Percentiles rank a stretch among this genome's conserved stretches.
phyloP scores from a whole-genome alignment of 371 early-diverging fungal genomes.

The Mortierella sp. region DNA sequence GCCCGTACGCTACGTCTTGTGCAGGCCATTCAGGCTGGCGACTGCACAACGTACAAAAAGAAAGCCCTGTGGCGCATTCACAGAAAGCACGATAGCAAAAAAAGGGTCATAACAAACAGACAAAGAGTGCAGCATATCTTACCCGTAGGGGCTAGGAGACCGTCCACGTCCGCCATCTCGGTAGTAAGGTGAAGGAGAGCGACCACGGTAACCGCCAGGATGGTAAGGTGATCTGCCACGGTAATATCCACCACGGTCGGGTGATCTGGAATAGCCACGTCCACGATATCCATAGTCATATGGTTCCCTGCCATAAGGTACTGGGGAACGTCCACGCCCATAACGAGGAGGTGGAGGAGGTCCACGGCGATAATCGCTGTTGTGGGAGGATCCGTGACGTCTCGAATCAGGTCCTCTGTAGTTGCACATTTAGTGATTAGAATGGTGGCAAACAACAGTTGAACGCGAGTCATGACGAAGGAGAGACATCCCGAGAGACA shows the following conservation, averaged over 20 bases:
- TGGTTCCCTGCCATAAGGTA: constrained; percentile 44
- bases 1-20: too few species aligned
- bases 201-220: constrained; percentile 52
- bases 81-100: not conserved
- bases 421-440: too few species aligned
- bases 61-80: not conserved
- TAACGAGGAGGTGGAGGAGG: constrained; percentile 55
- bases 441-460: not conserved
- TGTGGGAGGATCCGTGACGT: constrained; percentile 22
- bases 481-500: too few species aligned
- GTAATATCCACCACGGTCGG: constrained; percentile 49
- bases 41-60: too few species aligned
- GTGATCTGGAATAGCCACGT: constrained; percentile 59
- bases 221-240: constrained; percentile 50
- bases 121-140: constrained; percentile 9
- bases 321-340: constrained; percentile 54
- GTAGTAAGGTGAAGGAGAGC: constrained; percentile 58
- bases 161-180: constrained; percentile 54
- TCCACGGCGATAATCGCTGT: constrained; percentile 54
- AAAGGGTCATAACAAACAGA: not conserved
- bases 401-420: constrained; percentile 19
- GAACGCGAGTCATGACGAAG: too few species aligned
- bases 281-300: constrained; percentile 51
- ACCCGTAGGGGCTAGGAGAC: constrained; percentile 60
- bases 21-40: too few species aligned